Conservation (phyloP, 1,284 basidiomycete genomes). For the Vanrija sp. region DNA sequence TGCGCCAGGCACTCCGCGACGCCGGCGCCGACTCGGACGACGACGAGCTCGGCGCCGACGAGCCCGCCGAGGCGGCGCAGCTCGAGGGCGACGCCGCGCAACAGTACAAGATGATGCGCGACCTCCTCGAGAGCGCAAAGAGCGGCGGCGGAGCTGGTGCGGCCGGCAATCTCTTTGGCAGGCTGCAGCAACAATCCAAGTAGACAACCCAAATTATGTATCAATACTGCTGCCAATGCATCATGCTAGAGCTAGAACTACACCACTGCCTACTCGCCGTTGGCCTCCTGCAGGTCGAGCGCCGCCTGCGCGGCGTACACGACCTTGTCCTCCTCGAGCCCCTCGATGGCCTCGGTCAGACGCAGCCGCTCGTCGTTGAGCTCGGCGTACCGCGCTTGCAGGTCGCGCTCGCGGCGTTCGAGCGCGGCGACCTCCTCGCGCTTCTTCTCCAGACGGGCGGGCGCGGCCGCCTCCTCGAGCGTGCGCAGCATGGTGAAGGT, state of each 20-base stretch:
- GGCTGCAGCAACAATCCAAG: conserved; percentile 50
- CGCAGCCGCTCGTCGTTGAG: conserved; percentile 69
- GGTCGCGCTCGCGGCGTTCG: conserved; percentile 65
- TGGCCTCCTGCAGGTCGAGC: conserved; percentile 38
- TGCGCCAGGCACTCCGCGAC: conserved; percentile 63
- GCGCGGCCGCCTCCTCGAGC: conserved; percentile 70
- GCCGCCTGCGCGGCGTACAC: conserved; percentile 45
- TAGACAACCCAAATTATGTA: conserved; percentile 21
- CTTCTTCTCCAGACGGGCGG: conserved; percentile 66
- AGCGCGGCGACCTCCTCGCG: conserved; percentile 79
- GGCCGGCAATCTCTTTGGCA: conserved; percentile 77
- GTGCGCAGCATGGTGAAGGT: conserved; percentile 69
- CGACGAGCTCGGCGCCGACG: conserved; percentile 52
- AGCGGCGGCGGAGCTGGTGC: conserved; percentile 83
- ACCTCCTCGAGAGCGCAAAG: conserved; percentile 91
- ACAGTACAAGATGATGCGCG: conserved; percentile 88
- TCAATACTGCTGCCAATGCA: no score
- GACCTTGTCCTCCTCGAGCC: conserved; percentile 47
- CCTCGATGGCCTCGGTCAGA: conserved; percentile 57
- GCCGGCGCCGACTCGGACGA: conserved; percentile 45
- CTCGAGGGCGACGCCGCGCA: conserved; percentile 57
- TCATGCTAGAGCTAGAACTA: no score
- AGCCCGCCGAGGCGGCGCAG: conserved; percentile 41
- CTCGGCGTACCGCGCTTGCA: conserved; percentile 81
- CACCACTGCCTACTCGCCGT: no score